Percentiles rank a stretch among this genome's conserved stretches.
phyloP scores from a whole-genome alignment of 2,329 filamentous ascomycete genomes.

The Lachnellula subtilissima region DNA sequence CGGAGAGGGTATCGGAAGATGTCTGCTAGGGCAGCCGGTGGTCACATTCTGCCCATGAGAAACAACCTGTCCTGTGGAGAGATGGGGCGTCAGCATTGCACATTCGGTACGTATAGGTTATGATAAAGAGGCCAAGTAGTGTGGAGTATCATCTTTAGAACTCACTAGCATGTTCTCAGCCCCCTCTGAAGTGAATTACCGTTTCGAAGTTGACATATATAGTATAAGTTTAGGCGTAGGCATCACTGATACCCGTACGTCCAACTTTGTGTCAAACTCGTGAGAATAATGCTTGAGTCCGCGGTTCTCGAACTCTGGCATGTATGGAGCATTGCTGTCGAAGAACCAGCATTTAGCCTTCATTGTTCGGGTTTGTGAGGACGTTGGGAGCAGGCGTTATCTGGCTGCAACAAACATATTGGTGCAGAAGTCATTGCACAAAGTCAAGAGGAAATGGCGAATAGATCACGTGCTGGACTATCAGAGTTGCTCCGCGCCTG shows the following conservation, averaged over 20 bases:
- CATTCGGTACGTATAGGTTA: no score
- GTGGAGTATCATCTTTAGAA: neutral
- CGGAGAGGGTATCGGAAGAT: neutral
- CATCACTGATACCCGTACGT: no score
- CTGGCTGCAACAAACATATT: no score
- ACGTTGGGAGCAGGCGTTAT: no score
- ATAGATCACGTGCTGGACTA: neutral
- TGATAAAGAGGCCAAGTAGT: neutral
- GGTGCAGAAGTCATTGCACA: neutral
- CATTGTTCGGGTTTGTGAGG: conserved; percentile 3
- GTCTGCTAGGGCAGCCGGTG: neutral
- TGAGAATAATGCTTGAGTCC: no score
- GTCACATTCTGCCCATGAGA: neutral
- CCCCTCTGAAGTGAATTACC: neutral
- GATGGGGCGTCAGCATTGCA: no score
- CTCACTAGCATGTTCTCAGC: neutral
- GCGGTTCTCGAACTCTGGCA: no score
- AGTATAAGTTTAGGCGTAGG: no score
- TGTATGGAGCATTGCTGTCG: no score
- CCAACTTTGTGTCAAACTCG: no score
- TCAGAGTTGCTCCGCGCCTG: no score
- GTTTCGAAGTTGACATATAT: neutral
- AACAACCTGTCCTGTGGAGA: neutral
- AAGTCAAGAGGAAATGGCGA: neutral
- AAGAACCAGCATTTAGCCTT: no score